A percentile compares a stretch with the other conserved stretches of the same genome.
Conservation (phyloP, 2,329 filamentous ascomycete genomes). For the Paracamarosporium sp. region DNA sequence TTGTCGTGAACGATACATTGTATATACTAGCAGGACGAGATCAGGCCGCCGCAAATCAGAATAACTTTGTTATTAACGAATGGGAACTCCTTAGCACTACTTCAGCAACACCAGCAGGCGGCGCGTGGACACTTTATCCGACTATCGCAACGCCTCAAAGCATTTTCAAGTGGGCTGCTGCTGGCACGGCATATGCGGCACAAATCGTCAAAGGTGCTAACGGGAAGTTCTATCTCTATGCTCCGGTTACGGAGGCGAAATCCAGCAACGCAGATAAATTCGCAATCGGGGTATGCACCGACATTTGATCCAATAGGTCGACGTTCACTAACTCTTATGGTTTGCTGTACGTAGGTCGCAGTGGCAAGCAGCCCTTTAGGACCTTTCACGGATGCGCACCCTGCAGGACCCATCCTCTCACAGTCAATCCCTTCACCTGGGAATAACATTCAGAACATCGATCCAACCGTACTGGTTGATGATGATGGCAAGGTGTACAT, state of each 20-base stretch:
- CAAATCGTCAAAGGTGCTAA: conserved; percentile 46
- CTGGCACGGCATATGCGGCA: conserved; percentile 45
- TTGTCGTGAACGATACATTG: conserved; percentile 46
- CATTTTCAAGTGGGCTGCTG: conserved; percentile 45
- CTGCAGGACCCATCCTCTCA: conserved; percentile 46
- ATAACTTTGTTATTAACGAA: conserved; percentile 47
- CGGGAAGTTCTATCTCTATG: conserved; percentile 48
- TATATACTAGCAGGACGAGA: conserved; percentile 49
- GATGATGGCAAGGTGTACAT: conserved; percentile 45
- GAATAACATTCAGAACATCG: conserved; percentile 51
- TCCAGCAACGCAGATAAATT: conserved; percentile 41
- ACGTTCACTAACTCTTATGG: neutral
- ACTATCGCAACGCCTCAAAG: conserved; percentile 37
- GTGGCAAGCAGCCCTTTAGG: conserved; percentile 45
- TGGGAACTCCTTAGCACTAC: conserved; percentile 44
- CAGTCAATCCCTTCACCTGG: conserved; percentile 37
- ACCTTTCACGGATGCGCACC: conserved; percentile 46
- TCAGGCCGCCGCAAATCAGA: conserved; percentile 35
- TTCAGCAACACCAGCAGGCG: conserved; percentile 35
- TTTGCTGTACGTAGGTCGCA: conserved; percentile 24
- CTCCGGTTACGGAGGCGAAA: conserved; percentile 40
- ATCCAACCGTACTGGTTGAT: conserved; percentile 49
- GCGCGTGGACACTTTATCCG: conserved; percentile 43
- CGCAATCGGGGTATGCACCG: conserved; percentile 39
- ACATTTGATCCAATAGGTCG: neutral